A percentile compares a stretch with the other conserved stretches of the same genome.
phyloP scores from a whole-genome alignment of 2,329 filamentous ascomycete genomes.

The Xylariales sp. region DNA sequence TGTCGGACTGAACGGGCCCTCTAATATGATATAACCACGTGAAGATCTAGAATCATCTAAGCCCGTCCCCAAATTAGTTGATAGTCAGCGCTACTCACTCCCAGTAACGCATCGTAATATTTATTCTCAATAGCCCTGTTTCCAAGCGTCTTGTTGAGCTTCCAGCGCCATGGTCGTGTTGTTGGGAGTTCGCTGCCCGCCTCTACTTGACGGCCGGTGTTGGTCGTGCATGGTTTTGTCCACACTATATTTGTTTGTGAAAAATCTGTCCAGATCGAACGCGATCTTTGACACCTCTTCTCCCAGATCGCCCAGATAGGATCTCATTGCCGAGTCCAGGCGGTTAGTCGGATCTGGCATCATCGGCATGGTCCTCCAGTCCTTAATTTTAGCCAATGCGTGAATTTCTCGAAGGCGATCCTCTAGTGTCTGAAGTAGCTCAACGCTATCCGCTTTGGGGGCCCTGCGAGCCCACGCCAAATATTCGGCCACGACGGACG shows the following conservation, averaged over 20 bases:
- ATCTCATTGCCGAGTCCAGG: not conserved
- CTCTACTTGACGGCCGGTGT: not conserved
- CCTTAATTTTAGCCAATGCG: slow-evolving; percentile 10
- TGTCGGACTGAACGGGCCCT: not conserved
- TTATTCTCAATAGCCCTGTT: not conserved
- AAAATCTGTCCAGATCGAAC: not conserved
- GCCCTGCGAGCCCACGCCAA: slow-evolving; percentile 18
- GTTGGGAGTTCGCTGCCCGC: not conserved
- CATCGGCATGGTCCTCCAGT: not conserved
- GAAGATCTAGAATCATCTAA: not conserved
- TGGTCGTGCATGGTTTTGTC: not conserved
- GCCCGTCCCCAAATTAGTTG: not conserved
- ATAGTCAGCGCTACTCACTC: not conserved
- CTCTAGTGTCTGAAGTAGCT: slow-evolving; percentile 17
- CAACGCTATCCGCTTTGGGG: slow-evolving; percentile 7
- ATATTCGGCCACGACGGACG: slow-evolving; percentile 19
- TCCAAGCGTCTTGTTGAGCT: not conserved
- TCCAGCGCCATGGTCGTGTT: not conserved
- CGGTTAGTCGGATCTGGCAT: not conserved
- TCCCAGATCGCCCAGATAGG: not conserved
- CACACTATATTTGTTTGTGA: not conserved
- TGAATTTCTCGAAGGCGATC: slow-evolving; percentile 16
- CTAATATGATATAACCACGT: not conserved
- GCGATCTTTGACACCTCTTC: not conserved
- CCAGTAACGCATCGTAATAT: not conserved